These are phyloP conservation scores for Penicillium digitatum DNA, from an alignment of 2,329 filamentous ascomycete genomes.

Conservation along the genomic window DNA sequence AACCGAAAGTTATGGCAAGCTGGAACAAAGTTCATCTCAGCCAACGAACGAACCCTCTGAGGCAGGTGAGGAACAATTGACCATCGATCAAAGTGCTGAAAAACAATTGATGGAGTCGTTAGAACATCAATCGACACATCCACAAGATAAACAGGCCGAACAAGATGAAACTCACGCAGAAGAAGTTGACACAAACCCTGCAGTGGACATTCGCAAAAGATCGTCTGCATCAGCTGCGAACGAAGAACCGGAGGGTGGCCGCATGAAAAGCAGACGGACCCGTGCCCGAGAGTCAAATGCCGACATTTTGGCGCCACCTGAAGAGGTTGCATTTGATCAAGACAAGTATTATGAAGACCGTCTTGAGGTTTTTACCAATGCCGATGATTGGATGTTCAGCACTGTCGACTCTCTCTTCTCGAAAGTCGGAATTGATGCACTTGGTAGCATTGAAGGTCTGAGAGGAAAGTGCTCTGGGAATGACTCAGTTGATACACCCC, in stretches of 20 bases:
- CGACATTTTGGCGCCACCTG: conserved; percentile 44
- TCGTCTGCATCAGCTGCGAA: conserved; percentile 59
- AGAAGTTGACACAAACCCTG: conserved; percentile 32
- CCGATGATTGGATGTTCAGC: conserved; percentile 57
- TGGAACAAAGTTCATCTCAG: conserved; percentile 6
- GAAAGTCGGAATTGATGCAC: conserved; percentile 47
- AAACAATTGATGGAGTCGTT: conserved; percentile 38
- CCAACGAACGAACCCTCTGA: conserved; percentile 18
- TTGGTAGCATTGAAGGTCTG: conserved; percentile 43
- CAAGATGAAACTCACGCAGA: conserved; percentile 26
- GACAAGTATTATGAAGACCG: conserved; percentile 54
- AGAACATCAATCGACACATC: conserved; percentile 29
- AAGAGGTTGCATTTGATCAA: conserved; percentile 50
- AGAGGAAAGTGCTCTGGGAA: conserved; percentile 24
- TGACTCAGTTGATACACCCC: conserved; percentile 15
- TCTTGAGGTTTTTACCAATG: conserved; percentile 50
- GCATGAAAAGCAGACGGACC: conserved; percentile 58
- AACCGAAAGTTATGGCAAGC: conserved; percentile 9
- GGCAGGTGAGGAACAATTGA: conserved; percentile 31
- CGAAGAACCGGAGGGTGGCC: conserved; percentile 55
- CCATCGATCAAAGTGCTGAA: conserved; percentile 35
- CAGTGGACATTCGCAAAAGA: conserved; percentile 52
- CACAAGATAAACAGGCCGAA: conserved; percentile 17
- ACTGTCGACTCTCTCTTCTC: conserved; percentile 51
- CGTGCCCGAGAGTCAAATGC: conserved; percentile 56